Evolutionary conservation across 1,139 yeast genomes (phyloP), one percentile per base, ranked within the genome.

Genomic region (Hanseniaspora uvarum): DNA sequence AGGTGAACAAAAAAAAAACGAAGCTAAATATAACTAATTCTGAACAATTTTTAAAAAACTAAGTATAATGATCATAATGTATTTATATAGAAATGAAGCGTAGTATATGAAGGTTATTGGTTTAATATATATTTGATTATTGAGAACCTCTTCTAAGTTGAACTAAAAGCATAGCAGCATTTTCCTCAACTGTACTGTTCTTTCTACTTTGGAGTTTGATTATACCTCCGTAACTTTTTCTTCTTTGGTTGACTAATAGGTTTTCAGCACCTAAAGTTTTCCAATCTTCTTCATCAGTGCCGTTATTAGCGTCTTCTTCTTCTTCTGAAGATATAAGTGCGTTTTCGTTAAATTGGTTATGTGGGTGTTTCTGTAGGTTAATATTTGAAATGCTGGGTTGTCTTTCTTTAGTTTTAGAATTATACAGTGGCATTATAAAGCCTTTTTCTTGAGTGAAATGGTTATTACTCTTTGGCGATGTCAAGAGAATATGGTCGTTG

Each of bases 241-340:
- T 24, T 34, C 52, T 56, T 34, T 55, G 53, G 46, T 55, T 55
- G 18, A 69, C 72, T 49, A 83, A 68, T 53, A 82, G 67, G 46
- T 75, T 69, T 47, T 75, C 83, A 0, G 96, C 87, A 1, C 96
- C 96, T 54, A 88, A 83, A 0, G 87, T 72, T 58, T 81, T 86
- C 97, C 97, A 88, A 68, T 88, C 96, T 66, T 88, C 97, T 64
- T 89, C 96, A 68, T 88, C 97, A 0, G 95, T 86, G 62, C 86
- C 82, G 14, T 54, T 40, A 8, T 52, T 51, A 6, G 38, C 54
- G 7, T 48, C 55, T 58, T 58, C 57, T 36, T 58, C 57, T 36
- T 45, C 38, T 7, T 38, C 49, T 3, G 53, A 50, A 3, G 53
- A 50, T 18, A 43, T 46, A 21, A 50, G 36, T 1, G 48, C 53